Percentiles rank a stretch among this genome's conserved stretches.
Conservation (phyloP, 2,329 filamentous ascomycete genomes). For the Aspergillus uvarum region DNA sequence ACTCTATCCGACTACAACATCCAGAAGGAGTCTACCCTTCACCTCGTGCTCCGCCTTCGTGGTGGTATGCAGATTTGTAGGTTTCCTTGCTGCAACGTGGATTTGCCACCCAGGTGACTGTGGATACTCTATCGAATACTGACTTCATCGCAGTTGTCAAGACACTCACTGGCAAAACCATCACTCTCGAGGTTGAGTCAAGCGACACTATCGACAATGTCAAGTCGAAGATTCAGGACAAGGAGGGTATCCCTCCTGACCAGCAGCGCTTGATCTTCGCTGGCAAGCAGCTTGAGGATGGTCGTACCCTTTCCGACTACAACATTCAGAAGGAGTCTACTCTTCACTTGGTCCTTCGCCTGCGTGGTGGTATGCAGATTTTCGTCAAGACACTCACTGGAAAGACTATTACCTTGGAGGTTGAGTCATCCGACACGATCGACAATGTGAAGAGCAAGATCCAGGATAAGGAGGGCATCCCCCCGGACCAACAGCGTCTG, state of each 20-base stretch:
- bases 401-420: constrained; percentile 92
- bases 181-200: constrained; percentile 65
- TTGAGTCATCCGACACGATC: constrained; percentile 85
- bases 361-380: constrained; percentile 73
- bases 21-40: constrained; percentile 66
- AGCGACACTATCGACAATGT: constrained; percentile 95
- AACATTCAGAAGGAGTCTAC: constrained; percentile 95
- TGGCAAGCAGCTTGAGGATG: constrained; percentile 94
- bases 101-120: constrained; percentile 16
- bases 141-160: constrained; percentile 50
- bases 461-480: constrained; percentile 77
- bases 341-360: constrained; percentile 80
- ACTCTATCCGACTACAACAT: constrained; percentile 58
- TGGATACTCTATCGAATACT: background rate
- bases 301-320: constrained; percentile 86
- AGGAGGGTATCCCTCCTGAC: constrained; percentile 94
- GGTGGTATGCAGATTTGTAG: constrained; percentile 64
- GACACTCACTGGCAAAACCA: constrained; percentile 63
- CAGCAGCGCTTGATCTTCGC: constrained; percentile 96
- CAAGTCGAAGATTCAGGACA: constrained; percentile 96
- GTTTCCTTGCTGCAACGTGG: constrained; percentile 22
- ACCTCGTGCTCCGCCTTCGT: constrained; percentile 72
- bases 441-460: constrained; percentile 96
- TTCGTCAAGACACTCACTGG: constrained; percentile 64
- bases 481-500: constrained; percentile 88